Base-by-base conservation (phyloP, 1,139 yeast species). In the Trichomonascaceae sp. region DNA sequence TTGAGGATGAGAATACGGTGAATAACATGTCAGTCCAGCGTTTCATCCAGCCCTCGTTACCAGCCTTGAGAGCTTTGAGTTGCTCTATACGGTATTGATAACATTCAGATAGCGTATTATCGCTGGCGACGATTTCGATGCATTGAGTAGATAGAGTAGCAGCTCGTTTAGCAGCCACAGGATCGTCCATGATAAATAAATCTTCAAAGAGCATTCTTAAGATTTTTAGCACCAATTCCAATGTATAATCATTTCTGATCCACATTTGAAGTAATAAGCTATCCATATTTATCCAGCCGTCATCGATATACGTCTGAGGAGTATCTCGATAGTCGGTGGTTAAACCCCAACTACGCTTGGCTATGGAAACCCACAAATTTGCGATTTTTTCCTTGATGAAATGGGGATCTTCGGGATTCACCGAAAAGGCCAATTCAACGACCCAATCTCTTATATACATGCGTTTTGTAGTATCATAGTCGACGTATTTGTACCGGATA, bases 231-330 rank as follows among this genome's bases (percentile, higher is more conserved):
- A 93, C 78, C 51, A 95, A 73, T 65, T 90, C 96, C 58, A 96
- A 78, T n/a, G 71, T 63, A 15, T 81, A 79, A 27, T 78, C 71
- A 56, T 80, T 81, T 55, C 74, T 73, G 54, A 80, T 77, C 98
- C 98, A 95, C 63, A 93, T 72, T 53, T 78, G 78, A 65, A 84
- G 79, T 48, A 93, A 75, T 60, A 85, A 84, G 13, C 77, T 72
- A 65, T 95, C 99, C 96, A 95, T 89, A 19, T 85, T 81, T 1
- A 76, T 76, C 99, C 99, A 95, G n/a, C 96, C 91, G 57, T 81
- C 85, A 2, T 72, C 61, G 7, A 52, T 58, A 49, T 38, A 47
- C 32, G 38, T 46, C 15, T 47, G 49, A 17, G 55, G 38, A n/a
- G 38, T 53, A 18, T 46, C 47, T 48, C 41, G 51, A 38, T 50